Evolutionary conservation across 2,329 filamentous ascomycete species (phyloP), one percentile per base, ranked within the genome.

Genomic region (Daldinia sp.): DNA sequence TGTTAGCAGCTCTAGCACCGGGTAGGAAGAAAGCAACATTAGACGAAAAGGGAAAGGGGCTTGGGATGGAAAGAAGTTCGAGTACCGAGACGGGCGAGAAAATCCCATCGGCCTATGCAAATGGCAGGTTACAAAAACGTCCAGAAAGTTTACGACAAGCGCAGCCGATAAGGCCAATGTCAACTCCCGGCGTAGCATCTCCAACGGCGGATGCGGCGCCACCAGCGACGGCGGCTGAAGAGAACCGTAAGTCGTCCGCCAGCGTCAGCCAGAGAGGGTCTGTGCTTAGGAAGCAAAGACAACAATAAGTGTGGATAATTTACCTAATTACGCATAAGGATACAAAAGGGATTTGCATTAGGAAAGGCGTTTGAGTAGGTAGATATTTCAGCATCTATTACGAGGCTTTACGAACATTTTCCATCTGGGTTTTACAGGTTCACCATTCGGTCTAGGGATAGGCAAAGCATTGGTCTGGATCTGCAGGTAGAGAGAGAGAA

Each of bases 61-160:
- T 61, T 20, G 64, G 44, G n/a, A 64, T 59, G 56, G 69, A 73
- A 15, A 35, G 69, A 12, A 71, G 69, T 44, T 73, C 69, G 42
- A 73, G 68, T 41, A 65, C 67, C 23, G 71, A 68, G 9, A 67
- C 66, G 7, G 71, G 65, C 44, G 71, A 73, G 51, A 72, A 68
- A 51, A 67, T 71, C 5, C 61, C 66, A 12, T 30, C 60, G 1
- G 68, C 28, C n/a, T 69, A 64, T 30, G 18, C 56, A 7, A 55
- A 51, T 35, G 48, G 68, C 18, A 68, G 23, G 4, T 26, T 68
- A 44, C 68, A 60, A 18, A 70, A 63, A 41, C 63, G 59, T n/a
- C 51, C 59, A 1, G 61, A 60, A 6, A 68, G 64, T 26, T 35
- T 60, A n/a, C 60, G 39, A 13, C 57, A 44, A 18, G 23, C 60